Base-by-base conservation (phyloP, 2,329 filamentous ascomycete genomes). In the Ophidiomyces ophidiicola region DNA sequence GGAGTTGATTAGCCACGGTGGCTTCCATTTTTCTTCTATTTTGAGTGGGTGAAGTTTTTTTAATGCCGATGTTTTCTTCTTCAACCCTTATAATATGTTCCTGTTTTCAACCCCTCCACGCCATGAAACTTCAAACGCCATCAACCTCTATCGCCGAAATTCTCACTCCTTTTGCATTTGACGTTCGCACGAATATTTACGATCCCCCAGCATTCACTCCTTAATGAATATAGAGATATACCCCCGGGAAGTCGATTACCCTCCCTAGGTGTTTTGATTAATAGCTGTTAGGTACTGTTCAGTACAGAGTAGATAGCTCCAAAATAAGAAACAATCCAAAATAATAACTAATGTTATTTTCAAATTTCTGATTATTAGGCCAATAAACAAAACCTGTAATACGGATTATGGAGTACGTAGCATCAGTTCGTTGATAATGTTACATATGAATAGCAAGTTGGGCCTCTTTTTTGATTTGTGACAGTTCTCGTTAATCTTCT, bases 191-290 rank as follows among this genome's bases (percentile, higher is more conserved):
- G n/a, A n/a, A n/a, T n/a, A 8, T 33, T 39, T 26, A 28, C 23
- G 37, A 39, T 21, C 21, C 30, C n/a, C 37, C 20, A 28, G 5
- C 17, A 33, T 39, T 20, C 37, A 26, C 4, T 39, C 37, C 20
- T 39, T 39, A 26, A 39, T 33, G 30, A 33, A 15, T 39, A 32
- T 32, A 28, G 29, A 39, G 29, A 33, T 37, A 23, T 39, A 29
- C 30, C 21, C 37, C 18, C n/a, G 18, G 36, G 37, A 25, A 39
- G 37, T 33, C 37, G 30, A 25, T 20, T 39, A 33, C 37, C 19
- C 30, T 39, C 37, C 37, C 37, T 39, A 33, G 26, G 37, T 12
- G 14, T n/a, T 20, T 15, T 10, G 10, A 14, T 14, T 28, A 11
- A 21, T n/a, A 29, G 34, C 6, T 15, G 35, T 31, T 31, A 37